Evolutionary conservation across 805 yeast genomes (phyloP).

Genomic region (Wickerhamomyces kurtzmanii): DNA sequence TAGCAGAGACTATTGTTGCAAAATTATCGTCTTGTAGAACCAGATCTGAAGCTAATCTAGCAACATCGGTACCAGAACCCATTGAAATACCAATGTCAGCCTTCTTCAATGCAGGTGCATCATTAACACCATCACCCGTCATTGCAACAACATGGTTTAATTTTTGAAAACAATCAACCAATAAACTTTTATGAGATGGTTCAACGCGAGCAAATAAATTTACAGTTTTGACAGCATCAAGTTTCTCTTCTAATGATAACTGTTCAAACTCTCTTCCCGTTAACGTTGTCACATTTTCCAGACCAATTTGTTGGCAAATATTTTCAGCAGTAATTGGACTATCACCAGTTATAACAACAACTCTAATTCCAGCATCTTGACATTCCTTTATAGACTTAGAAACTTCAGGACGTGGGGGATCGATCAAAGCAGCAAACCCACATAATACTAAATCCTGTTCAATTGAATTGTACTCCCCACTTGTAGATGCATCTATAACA

Average conservation of each 20-base stretch:
- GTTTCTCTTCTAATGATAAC: slow-evolving; percentile 25
- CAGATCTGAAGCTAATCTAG: slow-evolving; percentile 48
- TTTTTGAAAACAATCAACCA: slow-evolving; percentile 36
- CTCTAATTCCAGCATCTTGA: slow-evolving; percentile 30
- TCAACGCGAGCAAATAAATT: slow-evolving; percentile 46
- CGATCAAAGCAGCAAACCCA: slow-evolving; percentile 32
- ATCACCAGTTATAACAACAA: slow-evolving; percentile 45
- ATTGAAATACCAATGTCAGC: slow-evolving; percentile 58
- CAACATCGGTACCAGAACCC: slow-evolving; percentile 58
- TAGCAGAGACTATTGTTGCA: slow-evolving; percentile 46
- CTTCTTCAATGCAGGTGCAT: slow-evolving; percentile 51
- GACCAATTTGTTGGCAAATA: slow-evolving; percentile 34
- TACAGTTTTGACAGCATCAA: slow-evolving; percentile 32
- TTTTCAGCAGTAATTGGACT: slow-evolving; percentile 42
- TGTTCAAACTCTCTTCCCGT: slow-evolving; percentile 28
- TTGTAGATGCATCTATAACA: slow-evolving; percentile 14
- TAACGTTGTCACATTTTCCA: slow-evolving; percentile 21
- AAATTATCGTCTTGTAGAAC: slow-evolving; percentile 45
- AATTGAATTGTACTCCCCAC: slow-evolving; percentile 27
- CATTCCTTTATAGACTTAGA: slow-evolving; percentile 22
- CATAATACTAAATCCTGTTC: slow-evolving; percentile 20
- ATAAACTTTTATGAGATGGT: slow-evolving; percentile 41
- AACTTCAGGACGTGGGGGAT: slow-evolving; percentile 33
- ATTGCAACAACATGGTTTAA: slow-evolving; percentile 47
- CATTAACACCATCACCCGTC: slow-evolving; percentile 62